A percentile compares a stretch with the other conserved stretches of the same genome.
Conservation (phyloP, 192 early-diverging fungal species). For the Coemansia guatemalensis region DNA sequence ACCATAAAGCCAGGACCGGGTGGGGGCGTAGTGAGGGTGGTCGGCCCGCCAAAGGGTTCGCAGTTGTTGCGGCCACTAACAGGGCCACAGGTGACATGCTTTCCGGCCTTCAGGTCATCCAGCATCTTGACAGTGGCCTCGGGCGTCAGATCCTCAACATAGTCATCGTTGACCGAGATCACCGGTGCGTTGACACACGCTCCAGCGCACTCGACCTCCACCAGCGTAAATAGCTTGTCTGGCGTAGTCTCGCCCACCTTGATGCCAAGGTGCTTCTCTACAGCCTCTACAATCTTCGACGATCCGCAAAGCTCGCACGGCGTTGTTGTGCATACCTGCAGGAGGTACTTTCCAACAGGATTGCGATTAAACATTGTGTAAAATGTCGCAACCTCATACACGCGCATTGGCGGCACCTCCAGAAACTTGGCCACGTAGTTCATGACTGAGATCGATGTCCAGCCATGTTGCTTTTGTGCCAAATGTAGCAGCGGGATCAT, state of each 20-base stretch:
- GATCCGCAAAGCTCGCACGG: conserved; percentile 97
- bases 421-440: conserved; percentile 92
- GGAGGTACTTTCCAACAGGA: conserved; percentile 98
- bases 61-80: conserved; percentile 82
- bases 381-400: conserved; percentile 99
- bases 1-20: conserved; percentile 90
- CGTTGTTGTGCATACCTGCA: conserved; percentile 98
- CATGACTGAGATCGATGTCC: conserved; percentile 94
- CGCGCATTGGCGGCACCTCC: conserved; percentile 97
- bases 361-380: conserved; percentile 99
- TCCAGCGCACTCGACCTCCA: conserved; percentile 99
- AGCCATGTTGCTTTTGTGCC: conserved; percentile 94
- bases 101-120: conserved; percentile 82
- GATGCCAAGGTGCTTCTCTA: conserved; percentile 86
- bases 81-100: conserved; percentile 77
- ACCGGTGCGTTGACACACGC: conserved; percentile 98
- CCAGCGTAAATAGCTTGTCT: conserved; percentile 94
- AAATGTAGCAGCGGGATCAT: conserved; percentile 94
- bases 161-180: conserved; percentile 96
- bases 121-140: conserved; percentile 86
- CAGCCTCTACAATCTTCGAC: conserved; percentile 83
- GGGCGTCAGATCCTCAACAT: conserved; percentile 97
- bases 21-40: conserved; percentile 81
- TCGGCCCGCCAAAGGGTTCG: conserved; percentile 82
- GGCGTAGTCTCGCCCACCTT: conserved; percentile 91